phyloP scores from a whole-genome alignment of 805 yeast species.

The Schwanniomyces sp. region DNA sequence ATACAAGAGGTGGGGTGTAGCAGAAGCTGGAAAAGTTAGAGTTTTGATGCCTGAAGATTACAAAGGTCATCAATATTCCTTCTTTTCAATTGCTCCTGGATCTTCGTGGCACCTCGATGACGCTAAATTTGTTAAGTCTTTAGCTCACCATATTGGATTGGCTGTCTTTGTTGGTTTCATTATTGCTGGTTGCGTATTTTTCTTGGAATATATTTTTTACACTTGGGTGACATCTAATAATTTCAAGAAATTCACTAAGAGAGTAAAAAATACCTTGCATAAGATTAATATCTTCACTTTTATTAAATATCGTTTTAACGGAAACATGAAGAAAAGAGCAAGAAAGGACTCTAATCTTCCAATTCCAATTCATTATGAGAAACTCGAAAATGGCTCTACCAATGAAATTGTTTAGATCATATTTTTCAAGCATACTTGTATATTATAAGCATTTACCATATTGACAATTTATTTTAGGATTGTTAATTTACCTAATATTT shows the following conservation, averaged over 20 bases:
- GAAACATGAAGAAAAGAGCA: conserved; percentile 31
- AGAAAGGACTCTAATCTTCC: conserved; percentile 61
- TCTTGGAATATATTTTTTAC: conserved; percentile 41
- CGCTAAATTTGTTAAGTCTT: conserved; percentile 70
- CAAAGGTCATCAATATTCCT: conserved; percentile 58
- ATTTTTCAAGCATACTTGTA: neutral
- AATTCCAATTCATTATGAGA: conserved; percentile 30
- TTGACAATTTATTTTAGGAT: neutral
- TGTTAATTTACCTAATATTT: neutral
- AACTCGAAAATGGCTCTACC: conserved; percentile 3
- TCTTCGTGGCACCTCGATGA: conserved; percentile 93
- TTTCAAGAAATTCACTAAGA: conserved; percentile 23
- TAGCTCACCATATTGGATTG: conserved; percentile 72
- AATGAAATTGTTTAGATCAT: neutral
- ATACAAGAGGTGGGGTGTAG: conserved; percentile 77
- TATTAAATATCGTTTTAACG: conserved; percentile 9
- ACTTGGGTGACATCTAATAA: conserved; percentile 30
- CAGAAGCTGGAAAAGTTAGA: conserved; percentile 64
- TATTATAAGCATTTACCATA: neutral
- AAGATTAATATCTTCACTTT: conserved; percentile 2
- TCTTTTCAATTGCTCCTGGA: conserved; percentile 76
- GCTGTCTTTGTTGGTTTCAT: conserved; percentile 72
- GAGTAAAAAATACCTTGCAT: conserved; percentile 4
- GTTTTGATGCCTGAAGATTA: conserved; percentile 74
- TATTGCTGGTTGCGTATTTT: conserved; percentile 44